Conservation (phyloP, 164 flowering plant species). For the Kalanchoe fedtschenkoi region DNA sequence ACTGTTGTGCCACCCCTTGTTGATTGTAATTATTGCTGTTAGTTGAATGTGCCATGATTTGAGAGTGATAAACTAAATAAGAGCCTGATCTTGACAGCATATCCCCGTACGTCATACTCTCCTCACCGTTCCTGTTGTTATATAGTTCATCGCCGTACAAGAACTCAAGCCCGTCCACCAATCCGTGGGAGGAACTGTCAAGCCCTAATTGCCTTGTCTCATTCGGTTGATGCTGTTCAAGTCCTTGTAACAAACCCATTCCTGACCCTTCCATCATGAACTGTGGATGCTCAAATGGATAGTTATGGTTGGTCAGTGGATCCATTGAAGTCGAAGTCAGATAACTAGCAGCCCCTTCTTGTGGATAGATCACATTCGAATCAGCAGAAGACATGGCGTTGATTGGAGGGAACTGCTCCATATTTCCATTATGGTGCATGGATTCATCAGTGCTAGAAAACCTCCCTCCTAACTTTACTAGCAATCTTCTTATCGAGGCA, state of each 20-base stretch:
- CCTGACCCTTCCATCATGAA: conserved; percentile 2
- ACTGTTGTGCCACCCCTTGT: too few relatives aligned
- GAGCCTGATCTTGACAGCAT: conserved; percentile 10
- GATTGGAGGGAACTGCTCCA: background rate
- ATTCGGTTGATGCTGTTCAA: background rate
- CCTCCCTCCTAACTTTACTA: conserved; percentile 31
- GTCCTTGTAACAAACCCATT: conserved; percentile 10
- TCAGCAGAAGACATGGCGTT: background rate
- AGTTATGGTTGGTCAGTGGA: background rate
- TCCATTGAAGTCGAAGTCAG: background rate
- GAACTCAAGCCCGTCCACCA: conserved; percentile 21
- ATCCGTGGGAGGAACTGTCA: conserved; percentile 5
- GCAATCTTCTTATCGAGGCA: conserved; percentile 21
- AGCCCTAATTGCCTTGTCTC: conserved; percentile 10
- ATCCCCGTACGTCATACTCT: background rate
- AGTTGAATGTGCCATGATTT: background rate
- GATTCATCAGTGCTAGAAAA: conserved; percentile 16
- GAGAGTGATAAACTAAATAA: conserved; percentile 13
- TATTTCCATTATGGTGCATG: background rate
- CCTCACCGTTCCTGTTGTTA: background rate
- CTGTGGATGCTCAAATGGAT: conserved; percentile 7
- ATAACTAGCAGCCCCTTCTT: background rate
- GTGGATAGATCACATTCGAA: background rate
- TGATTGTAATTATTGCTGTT: conserved; percentile 7
- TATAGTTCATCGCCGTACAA: conserved; percentile 11